Evolutionary conservation across 2,329 filamentous ascomycete species (phyloP), one percentile per base, ranked within the genome.

Genomic region (Phaeoacremonium minimum): DNA sequence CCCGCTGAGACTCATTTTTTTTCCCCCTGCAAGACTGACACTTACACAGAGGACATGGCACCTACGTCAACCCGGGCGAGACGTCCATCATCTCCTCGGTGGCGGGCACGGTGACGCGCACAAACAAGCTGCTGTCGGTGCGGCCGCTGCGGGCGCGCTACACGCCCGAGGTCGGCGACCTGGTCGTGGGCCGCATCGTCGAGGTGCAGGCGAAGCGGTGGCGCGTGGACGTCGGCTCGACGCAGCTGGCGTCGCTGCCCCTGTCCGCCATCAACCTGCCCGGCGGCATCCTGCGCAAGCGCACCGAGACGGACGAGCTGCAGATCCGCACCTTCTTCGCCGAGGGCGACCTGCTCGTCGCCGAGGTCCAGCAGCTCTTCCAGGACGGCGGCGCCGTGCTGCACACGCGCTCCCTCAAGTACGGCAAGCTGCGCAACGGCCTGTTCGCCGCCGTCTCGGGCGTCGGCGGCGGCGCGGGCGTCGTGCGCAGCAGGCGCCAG

Each of bases 241-340:
- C 88, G 0, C 80, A 95, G 53, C 82, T 96, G 6, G 91, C 93
- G 4, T 77, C 83, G 32, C 73, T 98, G 8, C 87, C 89, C 14
- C 80, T 98, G 30, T 87, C 81, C 36, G 85, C 85, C 43, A 97
- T 98, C 64, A 98, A 98, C 58, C 70, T 98, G 3, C 93, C 93
- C 0, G 93, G 93, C 38, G 93, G 93, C 20, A 95, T 95, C 46
- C 71, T 96, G 51, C 80, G 93, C 40, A 86, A 91, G 56, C 76
- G 93, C 46, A 98, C 93, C 18, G 90, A 91, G 53, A 94, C 93
- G 13, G 93, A 98, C 61, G 93, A 97, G 68, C 73, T 98, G 52
- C 93, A 97, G 64, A 97, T 98, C 62, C 80, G 93, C 34, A 87
- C 82, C n/a, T 98, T 96, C 64, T 97, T 98, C 66, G 83, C 85